Percentiles rank a stretch among this genome's conserved stretches.
Evolutionary conservation across 73 alveolate species (phyloP).

Genomic region (Paramecium sonneborni): DNA sequence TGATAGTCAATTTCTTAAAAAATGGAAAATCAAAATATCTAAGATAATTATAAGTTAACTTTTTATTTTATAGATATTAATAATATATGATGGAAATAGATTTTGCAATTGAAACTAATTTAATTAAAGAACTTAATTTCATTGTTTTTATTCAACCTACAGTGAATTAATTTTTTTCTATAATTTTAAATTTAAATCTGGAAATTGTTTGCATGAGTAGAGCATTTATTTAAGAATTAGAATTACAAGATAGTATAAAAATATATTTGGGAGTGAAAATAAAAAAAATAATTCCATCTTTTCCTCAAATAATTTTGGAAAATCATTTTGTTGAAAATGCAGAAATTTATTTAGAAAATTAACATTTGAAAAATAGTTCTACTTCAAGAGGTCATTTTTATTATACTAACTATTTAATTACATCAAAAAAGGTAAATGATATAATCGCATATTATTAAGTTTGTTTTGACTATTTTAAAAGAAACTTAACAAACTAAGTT

Average conservation of each 20-base stretch:
- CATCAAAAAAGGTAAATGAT: background rate
- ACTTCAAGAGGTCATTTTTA: background rate
- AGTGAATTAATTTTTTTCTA: background rate
- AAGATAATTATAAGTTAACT: background rate
- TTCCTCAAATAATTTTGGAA: background rate
- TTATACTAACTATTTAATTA: background rate
- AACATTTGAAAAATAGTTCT: background rate
- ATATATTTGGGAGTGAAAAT: background rate
- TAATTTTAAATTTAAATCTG: too few species aligned
- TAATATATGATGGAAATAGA: background rate
- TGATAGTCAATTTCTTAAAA: background rate
- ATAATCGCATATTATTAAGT: background rate
- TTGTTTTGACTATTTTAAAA: background rate
- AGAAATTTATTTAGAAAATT: background rate
- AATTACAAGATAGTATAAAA: background rate
- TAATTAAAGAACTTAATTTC: background rate
- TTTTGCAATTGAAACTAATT: background rate
- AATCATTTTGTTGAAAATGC: background rate
- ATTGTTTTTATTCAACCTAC: background rate
- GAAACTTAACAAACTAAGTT: background rate
- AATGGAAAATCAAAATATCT: background rate
- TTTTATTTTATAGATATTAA: too few species aligned
- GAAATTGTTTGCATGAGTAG: background rate
- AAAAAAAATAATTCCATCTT: background rate
- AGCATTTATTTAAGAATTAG: background rate